Percentiles rank a stretch among this genome's conserved stretches.
These are phyloP conservation scores for Seiridium cupressi DNA, from an alignment of 2,329 filamentous ascomycete genomes.

Conservation along the genomic window DNA sequence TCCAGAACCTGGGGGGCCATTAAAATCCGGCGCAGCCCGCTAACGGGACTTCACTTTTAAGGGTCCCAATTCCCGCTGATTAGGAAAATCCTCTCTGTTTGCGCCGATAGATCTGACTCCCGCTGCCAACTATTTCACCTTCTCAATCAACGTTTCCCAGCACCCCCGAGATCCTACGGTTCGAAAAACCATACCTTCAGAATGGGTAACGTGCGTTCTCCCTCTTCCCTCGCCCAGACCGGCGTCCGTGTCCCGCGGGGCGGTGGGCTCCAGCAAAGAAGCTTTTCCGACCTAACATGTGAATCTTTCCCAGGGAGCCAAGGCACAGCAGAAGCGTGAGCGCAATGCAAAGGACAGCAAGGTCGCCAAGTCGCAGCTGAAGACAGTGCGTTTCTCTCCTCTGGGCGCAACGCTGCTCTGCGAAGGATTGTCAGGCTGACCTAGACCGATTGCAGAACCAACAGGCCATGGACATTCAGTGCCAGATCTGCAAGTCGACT, in stretches of 20 bases:
- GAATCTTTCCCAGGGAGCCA: slow-evolving; percentile 50
- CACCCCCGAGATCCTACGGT: not conserved
- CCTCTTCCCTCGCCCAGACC: not conserved
- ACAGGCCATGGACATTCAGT: slow-evolving; percentile 74
- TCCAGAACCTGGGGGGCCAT: not conserved
- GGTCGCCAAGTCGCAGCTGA: slow-evolving; percentile 66
- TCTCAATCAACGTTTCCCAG: not conserved
- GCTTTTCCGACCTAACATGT: not conserved
- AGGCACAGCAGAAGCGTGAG: slow-evolving; percentile 70
- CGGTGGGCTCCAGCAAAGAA: not conserved
- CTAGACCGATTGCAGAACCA: slow-evolving; percentile 54
- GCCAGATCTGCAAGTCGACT: slow-evolving; percentile 72
- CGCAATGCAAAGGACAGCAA: slow-evolving; percentile 64
- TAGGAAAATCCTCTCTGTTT: slow-evolving; percentile 1
- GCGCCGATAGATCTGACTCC: not conserved
- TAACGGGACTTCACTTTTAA: not conserved
- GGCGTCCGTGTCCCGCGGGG: not conserved
- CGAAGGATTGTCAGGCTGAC: not conserved
- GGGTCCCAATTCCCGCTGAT: slow-evolving; percentile 3
- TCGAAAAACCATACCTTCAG: slow-evolving; percentile 5
- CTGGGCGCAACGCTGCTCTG: too few species aligned
- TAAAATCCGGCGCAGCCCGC: not conserved
- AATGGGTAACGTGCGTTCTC: slow-evolving; percentile 24
- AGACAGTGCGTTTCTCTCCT: slow-evolving; percentile 52
- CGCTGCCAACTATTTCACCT: not conserved